Evolutionary conservation across 2,329 filamentous ascomycete species (phyloP).

Genomic region (Arthrobotrys sphaeroides): DNA sequence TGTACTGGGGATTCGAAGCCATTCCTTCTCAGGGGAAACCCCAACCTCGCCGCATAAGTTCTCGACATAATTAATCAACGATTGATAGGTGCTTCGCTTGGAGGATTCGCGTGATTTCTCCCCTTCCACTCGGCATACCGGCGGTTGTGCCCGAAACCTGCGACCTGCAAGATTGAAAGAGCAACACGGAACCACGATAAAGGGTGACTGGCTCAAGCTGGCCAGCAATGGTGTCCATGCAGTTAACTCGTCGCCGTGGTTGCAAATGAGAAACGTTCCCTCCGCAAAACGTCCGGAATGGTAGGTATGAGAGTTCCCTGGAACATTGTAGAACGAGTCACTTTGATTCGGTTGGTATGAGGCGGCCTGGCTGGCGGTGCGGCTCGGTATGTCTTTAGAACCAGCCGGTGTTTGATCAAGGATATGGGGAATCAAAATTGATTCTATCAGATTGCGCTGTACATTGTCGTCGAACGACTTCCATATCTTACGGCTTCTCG

Average conservation of each 20-base stretch:
- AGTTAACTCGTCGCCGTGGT: conserved; percentile 95
- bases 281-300: conserved; percentile 74
- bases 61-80: conserved; percentile 80
- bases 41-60: conserved; percentile 76
- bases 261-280: conserved; percentile 91
- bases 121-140: conserved; percentile 53
- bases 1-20: conserved; percentile 90
- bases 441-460: conserved; percentile 67
- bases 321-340: conserved; percentile 23
- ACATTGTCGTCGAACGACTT: conserved; percentile 70
- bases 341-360: background rate
- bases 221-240: conserved; percentile 94
- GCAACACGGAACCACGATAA: conserved; percentile 94
- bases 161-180: conserved; percentile 79
- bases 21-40: conserved; percentile 80
- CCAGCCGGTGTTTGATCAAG: conserved; percentile 58
- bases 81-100: conserved; percentile 72
- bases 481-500: conserved; percentile 86
- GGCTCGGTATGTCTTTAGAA: background rate
- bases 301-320: conserved; percentile 58
- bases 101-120: conserved; percentile 26
- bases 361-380: too few relatives aligned
- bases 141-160: conserved; percentile 71
- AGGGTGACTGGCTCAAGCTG: conserved; percentile 77
- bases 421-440: conserved; percentile 70